Evolutionary conservation across 352 stramenopile genomes (phyloP), one percentile per base, ranked within the genome.

Genomic region (Blastocystis hominis): DNA sequence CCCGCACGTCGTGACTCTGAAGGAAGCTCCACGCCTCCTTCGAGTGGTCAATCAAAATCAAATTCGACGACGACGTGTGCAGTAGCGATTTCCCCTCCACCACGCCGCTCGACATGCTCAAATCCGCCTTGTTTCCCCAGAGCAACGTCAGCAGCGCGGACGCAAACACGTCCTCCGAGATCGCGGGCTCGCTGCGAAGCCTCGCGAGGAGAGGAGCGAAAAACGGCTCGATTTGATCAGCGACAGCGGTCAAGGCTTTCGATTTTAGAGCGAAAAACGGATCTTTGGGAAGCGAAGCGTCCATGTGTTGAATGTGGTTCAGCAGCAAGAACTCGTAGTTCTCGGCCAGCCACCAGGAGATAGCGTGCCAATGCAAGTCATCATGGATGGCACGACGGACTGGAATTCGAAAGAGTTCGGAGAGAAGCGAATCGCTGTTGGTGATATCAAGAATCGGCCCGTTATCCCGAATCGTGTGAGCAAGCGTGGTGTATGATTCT

Each of bases 101-200:
- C 1, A 63, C 53, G 17, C 77, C 77, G 34, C 54, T 46, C 17
- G 77, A 87, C 77, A 87, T 76, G 55, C 77, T 87, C n/a, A 87
- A 34, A 64, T 87, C 77, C 44, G 77, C 77, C 34, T 87, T 87
- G 55, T 87, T 87, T 61, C 77, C 77, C 77, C 77, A 87, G 42
- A 87, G 40, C 15, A 61, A 50, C 0, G 53, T 59, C 2, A 87
- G 59, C 10, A 87, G n/a, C 9, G n/a, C 3, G 3, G 40, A 44
- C 7, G 10, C 40, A 34, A 87, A 87, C n/a, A 66, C n/a, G 0
- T 15, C 13, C 20, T 61, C n/a, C 36, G 77, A 47, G 6, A 77
- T 40, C n/a, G 30, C 9, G 9, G 4, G 7, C 13, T 30, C 17
- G 7, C 62, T 17, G 30, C 5, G 13, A 9, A 24, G 34, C 0